A percentile compares a stretch with the other conserved stretches of the same genome.
phyloP scores from a whole-genome alignment of 306 rosid genomes.

The Trifolium subterraneum region DNA sequence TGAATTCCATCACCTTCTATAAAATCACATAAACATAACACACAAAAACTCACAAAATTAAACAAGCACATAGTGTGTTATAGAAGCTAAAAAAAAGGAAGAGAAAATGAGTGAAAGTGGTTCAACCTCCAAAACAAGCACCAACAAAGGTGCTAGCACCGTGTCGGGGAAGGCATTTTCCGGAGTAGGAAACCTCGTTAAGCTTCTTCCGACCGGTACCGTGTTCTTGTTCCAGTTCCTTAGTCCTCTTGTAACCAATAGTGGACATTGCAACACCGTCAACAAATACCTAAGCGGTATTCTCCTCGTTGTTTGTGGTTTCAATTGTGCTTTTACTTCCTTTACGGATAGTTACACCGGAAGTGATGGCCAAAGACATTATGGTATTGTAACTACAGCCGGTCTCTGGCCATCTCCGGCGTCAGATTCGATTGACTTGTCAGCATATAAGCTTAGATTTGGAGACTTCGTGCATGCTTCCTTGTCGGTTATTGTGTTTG shows the following conservation, averaged over 20 bases:
- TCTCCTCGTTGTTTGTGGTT: constrained; percentile 53
- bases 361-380: constrained; percentile 59
- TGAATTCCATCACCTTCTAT: constrained; percentile 10
- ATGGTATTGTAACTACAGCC: constrained; percentile 55
- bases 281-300: constrained; percentile 58
- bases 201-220: constrained; percentile 81
- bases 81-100: not conserved
- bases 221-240: constrained; percentile 78
- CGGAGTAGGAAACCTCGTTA: constrained; percentile 66
- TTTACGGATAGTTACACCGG: constrained; percentile 84
- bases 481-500: constrained; percentile 58
- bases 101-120: not conserved
- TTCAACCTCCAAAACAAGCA: not conserved
- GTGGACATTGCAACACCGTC: constrained; percentile 59
- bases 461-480: constrained; percentile 79
- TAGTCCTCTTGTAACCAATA: constrained; percentile 69
- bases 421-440: constrained; percentile 45
- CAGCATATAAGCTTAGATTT: constrained; percentile 53
- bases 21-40: constrained; percentile 9
- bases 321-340: constrained; percentile 70
- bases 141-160: not conserved
- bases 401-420: constrained; percentile 77
- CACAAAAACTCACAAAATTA: constrained; percentile 1
- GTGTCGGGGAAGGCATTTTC: constrained; percentile 42
- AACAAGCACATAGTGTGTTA: not conserved